phyloP scores from a whole-genome alignment of 2,329 filamentous ascomycete species.

The Huntiella decipiens region DNA sequence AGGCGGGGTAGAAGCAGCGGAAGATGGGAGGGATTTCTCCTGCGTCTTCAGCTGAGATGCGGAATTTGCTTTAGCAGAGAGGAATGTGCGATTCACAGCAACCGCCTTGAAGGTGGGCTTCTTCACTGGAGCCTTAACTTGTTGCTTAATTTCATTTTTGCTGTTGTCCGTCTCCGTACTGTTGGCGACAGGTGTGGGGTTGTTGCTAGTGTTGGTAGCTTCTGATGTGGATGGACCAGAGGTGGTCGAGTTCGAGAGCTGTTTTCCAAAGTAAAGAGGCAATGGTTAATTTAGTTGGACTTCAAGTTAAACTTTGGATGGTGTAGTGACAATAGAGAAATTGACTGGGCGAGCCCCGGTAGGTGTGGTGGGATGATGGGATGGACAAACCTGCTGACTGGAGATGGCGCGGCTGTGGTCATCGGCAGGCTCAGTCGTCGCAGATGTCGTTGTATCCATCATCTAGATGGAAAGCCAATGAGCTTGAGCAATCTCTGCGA shows the following conservation, averaged over 20 bases:
- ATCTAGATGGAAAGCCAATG: conserved; percentile 4
- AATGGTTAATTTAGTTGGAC: too few relatives aligned
- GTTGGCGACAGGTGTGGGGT: not conserved
- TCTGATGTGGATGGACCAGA: not conserved
- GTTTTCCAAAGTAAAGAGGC: too few relatives aligned
- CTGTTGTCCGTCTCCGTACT: conserved; percentile 59
- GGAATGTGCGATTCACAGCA: conserved; percentile 68
- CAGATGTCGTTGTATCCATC: conserved; percentile 9
- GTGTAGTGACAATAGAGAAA: too few relatives aligned
- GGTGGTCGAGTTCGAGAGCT: too few relatives aligned
- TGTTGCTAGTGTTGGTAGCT: not conserved
- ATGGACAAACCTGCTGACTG: conserved; percentile 9
- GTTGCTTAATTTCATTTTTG: conserved; percentile 37
- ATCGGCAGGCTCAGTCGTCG: conserved; percentile 10
- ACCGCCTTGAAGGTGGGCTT: conserved; percentile 73
- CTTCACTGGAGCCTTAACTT: conserved; percentile 45
- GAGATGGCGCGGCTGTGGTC: conserved; percentile 8
- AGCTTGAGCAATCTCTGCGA: conserved; percentile 5
- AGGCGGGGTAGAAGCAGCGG: conserved; percentile 20
- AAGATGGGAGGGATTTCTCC: conserved; percentile 29
- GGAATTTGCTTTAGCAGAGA: conserved; percentile 46
- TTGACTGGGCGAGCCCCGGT: too few relatives aligned
- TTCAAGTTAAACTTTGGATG: too few relatives aligned
- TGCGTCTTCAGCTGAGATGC: conserved; percentile 28
- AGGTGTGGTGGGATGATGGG: too few relatives aligned